Base-by-base conservation (phyloP, 2,329 filamentous ascomycete species). In the Fusarium domesticum region DNA sequence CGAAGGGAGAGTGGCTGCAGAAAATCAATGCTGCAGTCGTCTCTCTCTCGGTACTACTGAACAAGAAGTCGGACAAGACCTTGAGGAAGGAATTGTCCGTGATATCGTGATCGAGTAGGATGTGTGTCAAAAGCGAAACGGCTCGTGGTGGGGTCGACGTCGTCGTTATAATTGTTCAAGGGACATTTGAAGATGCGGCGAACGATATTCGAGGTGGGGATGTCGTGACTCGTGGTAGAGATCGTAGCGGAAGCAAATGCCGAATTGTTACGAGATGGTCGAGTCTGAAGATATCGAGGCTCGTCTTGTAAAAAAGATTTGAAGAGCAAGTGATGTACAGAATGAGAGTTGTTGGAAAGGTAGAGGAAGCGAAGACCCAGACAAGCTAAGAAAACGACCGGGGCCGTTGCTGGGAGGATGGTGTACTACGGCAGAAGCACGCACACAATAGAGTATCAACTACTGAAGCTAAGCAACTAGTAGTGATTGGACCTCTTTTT, bases 21-120 rank as follows among this genome's bases (percentile, higher is more conserved):
- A 54, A 62, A 65, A 49, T 53, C 53, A 64, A 67, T 64, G 62
- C 61, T 64, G 58, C 61, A 64, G 58, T 48, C 53, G 45, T 48
- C 49, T 48, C 49, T 54, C 57, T 48, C 39, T 43, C 41, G 42
- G 40, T 39, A 39, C 34, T 56, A 50, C 47, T 37, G 35, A 43
- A 40, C 34, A 36, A 53, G 38, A 18, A 39, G 47, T 39, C 50
- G 45, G 37, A 42, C 34, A 20, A 42, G 40, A 25, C 28, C 45
- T 35, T 46, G 34, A 35, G 17, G 35, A 30, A 35, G 45, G 37
- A 43, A 38, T 51, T 42, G 17, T 35, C 39, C 46, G 39, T 35
- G 16, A 40, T 39, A 23, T 50, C 47, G 39, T 37, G 39, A 37
- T 42, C 39, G 47, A 45, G 35, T 42, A 45, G 37, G 48, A 42